phyloP scores from a whole-genome alignment of 768 basidiomycete genomes.

The Boletellus emodensis region DNA sequence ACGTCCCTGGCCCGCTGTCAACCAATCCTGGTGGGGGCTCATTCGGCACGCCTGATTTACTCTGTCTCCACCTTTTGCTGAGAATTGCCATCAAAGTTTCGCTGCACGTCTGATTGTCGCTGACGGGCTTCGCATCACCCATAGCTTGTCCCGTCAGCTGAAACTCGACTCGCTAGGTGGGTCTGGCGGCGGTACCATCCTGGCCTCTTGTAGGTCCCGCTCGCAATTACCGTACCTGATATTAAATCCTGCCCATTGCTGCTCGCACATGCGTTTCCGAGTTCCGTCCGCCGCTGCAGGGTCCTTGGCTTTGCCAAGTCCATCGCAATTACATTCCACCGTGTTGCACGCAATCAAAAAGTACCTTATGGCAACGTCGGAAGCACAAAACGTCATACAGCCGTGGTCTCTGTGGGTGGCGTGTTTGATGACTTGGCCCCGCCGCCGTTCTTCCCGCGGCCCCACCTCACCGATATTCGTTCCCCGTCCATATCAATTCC shows the following conservation, averaged over 20 bases:
- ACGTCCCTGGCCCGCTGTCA: not conserved
- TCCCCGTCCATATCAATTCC: conserved; percentile 85
- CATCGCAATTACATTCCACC: not conserved
- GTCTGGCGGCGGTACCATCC: conserved; percentile 46
- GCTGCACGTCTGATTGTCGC: not conserved
- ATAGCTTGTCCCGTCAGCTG: not conserved
- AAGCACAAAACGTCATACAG: conserved; percentile 11
- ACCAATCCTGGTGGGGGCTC: not conserved
- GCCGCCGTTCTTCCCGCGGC: conserved; percentile 57
- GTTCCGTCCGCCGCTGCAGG: conserved; percentile 15
- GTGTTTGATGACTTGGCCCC: conserved; percentile 4
- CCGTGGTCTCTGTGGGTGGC: conserved; percentile 4
- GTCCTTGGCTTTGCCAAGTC: not conserved
- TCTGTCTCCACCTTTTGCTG: no score
- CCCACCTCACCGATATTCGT: conserved; percentile 79
- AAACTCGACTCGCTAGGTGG: conserved; percentile 27
- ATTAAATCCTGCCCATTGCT: conserved; percentile 41
- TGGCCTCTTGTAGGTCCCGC: conserved; percentile 49
- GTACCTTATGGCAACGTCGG: no score
- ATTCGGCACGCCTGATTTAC: not conserved
- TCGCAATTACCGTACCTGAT: conserved; percentile 49
- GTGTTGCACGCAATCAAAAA: not conserved
- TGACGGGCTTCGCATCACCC: not conserved
- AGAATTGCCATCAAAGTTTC: not conserved
- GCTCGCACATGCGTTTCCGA: conserved; percentile 39